A percentile compares a stretch with the other conserved stretches of the same genome.
phyloP scores from a whole-genome alignment of 345 rosid genomes.

The Punica granatum region DNA sequence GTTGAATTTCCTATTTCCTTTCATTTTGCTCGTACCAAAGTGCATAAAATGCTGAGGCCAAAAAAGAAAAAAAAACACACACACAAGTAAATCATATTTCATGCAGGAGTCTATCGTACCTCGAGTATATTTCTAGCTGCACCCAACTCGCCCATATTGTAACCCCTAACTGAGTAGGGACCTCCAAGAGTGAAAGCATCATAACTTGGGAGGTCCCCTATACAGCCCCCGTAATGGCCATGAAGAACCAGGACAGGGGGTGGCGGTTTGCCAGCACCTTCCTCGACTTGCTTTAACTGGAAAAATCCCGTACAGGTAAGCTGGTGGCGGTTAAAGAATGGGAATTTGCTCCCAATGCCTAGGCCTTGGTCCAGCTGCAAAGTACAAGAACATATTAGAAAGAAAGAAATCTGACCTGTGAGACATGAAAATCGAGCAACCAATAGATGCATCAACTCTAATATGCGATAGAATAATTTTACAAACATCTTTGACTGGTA shows the following conservation, averaged over 20 bases:
- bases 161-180: slow-evolving; percentile 95
- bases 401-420: background rate
- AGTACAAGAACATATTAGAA: slow-evolving; percentile 13
- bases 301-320: slow-evolving; percentile 75
- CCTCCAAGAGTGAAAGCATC: slow-evolving; percentile 99
- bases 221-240: slow-evolving; percentile 98
- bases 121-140: slow-evolving; percentile 80
- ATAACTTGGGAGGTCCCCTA: slow-evolving; percentile 96
- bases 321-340: slow-evolving; percentile 96
- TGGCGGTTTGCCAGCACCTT: slow-evolving; percentile 73
- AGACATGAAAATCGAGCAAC: slow-evolving; percentile 1
- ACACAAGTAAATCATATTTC: background rate
- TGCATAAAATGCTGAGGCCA: background rate
- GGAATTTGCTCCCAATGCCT: slow-evolving; percentile 91
- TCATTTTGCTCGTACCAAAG: background rate
- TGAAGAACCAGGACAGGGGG: slow-evolving; percentile 92
- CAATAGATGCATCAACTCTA: background rate
- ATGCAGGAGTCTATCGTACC: slow-evolving; percentile 32
- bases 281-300: slow-evolving; percentile 79
- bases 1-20: background rate
- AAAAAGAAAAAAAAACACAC: too few relatives aligned
- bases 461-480: background rate
- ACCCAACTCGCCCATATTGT: slow-evolving; percentile 99
- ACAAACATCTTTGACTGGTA: background rate
- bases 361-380: slow-evolving; percentile 96